Base-by-base conservation (phyloP, 345 rosid species). In the Hevea brasiliensis region DNA sequence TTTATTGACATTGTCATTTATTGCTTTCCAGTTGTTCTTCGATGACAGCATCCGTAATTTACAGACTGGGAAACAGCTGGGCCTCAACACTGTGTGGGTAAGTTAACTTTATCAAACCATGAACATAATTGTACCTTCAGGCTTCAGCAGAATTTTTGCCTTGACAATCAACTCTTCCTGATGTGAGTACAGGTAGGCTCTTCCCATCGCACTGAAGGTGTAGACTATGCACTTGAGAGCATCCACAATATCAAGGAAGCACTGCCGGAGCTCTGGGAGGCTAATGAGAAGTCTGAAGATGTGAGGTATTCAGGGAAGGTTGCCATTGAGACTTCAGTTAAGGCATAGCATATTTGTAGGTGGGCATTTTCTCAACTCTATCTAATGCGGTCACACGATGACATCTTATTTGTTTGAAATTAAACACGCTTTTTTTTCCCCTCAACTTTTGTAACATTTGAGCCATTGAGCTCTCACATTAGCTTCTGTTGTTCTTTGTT, bases 221-320 rank as follows among this genome's bases (percentile, higher is more conserved):
- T 88, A 24, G 98, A 93, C 75, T 87, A 81, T 73, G 94, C 88
- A 8, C 78, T 93, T 37, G 92, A 89, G 81, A 92, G 86, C 84
- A 87, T 94, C 76, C 94, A 90, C 87, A 89, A 90, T 71, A 87
- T 92, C 41, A 87, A 82, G 83, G 97, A 92, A 61, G 93, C 97
- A 62, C 62, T 92, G 70, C 93, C 91, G 7, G 95, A 87, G 76
- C 83, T 94, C 35, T 87, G 97, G 97, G 85, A 74, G 37, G 85
- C 77, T 6, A 32, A 2, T 47, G 87, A 86, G 26, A 74, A 83
- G 72, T 81, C 88, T 27, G 90, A 84, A 72, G 84, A 80, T 47
- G 64, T 29, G 21, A 54, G 73, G 7, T 88, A 83, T 74, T 37
- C 95, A 8, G 85, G 77, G 60, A 81, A 89, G 61, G 80, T 87